phyloP scores from a whole-genome alignment of 1,284 basidiomycete species.

The Serendipita sp. region DNA sequence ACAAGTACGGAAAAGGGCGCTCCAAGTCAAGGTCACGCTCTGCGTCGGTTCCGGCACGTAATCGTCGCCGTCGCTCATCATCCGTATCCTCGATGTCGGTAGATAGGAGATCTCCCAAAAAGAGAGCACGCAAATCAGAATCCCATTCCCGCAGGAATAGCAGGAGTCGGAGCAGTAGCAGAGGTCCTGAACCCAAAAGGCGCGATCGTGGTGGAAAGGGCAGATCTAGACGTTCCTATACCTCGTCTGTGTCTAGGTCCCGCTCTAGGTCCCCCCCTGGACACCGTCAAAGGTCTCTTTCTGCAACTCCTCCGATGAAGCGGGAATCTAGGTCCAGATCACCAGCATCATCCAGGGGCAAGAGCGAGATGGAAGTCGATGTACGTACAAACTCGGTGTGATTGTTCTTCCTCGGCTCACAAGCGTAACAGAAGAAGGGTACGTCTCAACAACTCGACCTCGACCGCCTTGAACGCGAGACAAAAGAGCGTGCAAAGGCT shows the following conservation, averaged over 20 bases:
- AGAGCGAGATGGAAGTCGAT: neutral
- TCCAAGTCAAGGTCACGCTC: neutral
- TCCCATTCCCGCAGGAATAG: neutral
- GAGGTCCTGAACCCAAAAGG: neutral
- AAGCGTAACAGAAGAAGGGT: neutral
- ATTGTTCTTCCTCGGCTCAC: neutral
- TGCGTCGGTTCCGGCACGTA: slow-evolving; percentile 3
- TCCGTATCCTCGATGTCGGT: slow-evolving; percentile 12
- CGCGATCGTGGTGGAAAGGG: neutral
- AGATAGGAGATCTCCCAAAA: slow-evolving; percentile 5
- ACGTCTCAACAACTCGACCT: neutral
- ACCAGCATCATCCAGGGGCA: neutral
- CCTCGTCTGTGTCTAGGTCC: slow-evolving; percentile 8
- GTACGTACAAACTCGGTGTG: neutral
- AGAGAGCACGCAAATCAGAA: neutral
- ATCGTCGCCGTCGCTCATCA: slow-evolving; percentile 13
- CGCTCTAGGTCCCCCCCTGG: slow-evolving; percentile 15
- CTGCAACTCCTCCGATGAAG: slow-evolving; percentile 6
- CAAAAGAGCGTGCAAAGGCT: slow-evolving; percentile 1
- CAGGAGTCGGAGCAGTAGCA: neutral
- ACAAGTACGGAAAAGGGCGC: neutral
- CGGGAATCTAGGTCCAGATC: neutral
- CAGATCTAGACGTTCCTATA: slow-evolving; percentile 2
- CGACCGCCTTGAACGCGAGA: neutral
- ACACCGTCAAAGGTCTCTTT: slow-evolving; percentile 6